A percentile compares a stretch with the other conserved stretches of the same genome.
phyloP scores from a whole-genome alignment of 148 eudicot species.

The Rhododendron vialii region DNA sequence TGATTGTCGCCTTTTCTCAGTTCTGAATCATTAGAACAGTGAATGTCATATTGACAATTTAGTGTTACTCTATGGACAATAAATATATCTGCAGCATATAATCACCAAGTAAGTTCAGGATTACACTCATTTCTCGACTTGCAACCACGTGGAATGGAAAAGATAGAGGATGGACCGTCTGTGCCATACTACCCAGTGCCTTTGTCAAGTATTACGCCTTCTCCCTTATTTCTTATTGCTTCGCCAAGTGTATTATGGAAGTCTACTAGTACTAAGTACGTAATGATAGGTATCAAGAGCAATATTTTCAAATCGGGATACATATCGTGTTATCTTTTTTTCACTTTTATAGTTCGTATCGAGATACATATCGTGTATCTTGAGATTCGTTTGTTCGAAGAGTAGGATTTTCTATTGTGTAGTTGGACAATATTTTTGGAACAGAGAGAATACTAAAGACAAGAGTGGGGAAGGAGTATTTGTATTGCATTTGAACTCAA shows the following conservation, averaged over 20 bases:
- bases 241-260: background rate
- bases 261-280: background rate
- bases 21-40: background rate
- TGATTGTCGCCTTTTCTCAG: background rate
- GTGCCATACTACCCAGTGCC: constrained; percentile 39
- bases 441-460: too few relatives aligned
- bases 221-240: background rate
- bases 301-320: too few relatives aligned
- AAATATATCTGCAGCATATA: constrained; percentile 33
- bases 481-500: too few relatives aligned
- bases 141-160: constrained; percentile 24
- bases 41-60: background rate
- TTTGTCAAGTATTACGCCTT: constrained; percentile 29
- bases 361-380: too few relatives aligned
- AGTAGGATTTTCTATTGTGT: too few relatives aligned
- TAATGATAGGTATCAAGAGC: background rate
- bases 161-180: constrained; percentile 29
- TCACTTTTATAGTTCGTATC: too few relatives aligned
- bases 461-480: too few relatives aligned
- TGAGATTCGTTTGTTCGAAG: too few relatives aligned
- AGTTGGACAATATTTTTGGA: too few relatives aligned
- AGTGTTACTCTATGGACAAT: background rate
- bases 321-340: too few relatives aligned
- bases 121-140: constrained; percentile 30
- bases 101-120: constrained; percentile 38